These are phyloP conservation scores for Aspergillus alliaceus DNA, from an alignment of 2,329 filamentous ascomycete species.

Conservation along the genomic window DNA sequence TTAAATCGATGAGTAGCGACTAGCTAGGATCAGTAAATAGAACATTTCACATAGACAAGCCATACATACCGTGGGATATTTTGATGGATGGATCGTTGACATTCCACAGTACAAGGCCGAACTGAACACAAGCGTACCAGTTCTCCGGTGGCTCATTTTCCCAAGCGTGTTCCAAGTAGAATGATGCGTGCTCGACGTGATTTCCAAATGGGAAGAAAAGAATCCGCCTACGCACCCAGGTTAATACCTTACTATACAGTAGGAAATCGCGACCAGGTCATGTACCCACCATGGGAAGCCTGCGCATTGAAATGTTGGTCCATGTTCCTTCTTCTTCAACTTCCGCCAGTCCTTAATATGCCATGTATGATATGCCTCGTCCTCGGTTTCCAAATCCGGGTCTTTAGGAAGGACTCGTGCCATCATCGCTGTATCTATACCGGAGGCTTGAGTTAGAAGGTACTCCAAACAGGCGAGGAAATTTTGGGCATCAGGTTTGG, in stretches of 20 bases:
- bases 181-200: conserved; percentile 87
- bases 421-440: conserved; percentile 78
- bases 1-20: conserved; percentile 94
- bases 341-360: conserved; percentile 79
- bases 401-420: conserved; percentile 73
- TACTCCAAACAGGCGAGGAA: not conserved
- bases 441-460: conserved; percentile 14
- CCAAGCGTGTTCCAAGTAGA: conserved; percentile 95
- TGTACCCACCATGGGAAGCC: conserved; percentile 77
- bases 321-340: conserved; percentile 77
- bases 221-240: conserved; percentile 66
- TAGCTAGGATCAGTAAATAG: conserved; percentile 22
- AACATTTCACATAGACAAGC: not conserved
- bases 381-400: conserved; percentile 76
- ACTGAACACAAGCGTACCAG: conserved; percentile 96
- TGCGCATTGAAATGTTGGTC: conserved; percentile 81
- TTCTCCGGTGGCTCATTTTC: conserved; percentile 76
- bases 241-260: conserved; percentile 21
- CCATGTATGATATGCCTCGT: conserved; percentile 80
- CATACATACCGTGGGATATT: conserved; percentile 63
- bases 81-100: conserved; percentile 86
- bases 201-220: conserved; percentile 96
- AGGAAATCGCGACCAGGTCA: not conserved
- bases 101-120: conserved; percentile 92
- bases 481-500: not conserved